Conservation (phyloP, 2,329 filamentous ascomycete species). For the Epichloe sp. region DNA sequence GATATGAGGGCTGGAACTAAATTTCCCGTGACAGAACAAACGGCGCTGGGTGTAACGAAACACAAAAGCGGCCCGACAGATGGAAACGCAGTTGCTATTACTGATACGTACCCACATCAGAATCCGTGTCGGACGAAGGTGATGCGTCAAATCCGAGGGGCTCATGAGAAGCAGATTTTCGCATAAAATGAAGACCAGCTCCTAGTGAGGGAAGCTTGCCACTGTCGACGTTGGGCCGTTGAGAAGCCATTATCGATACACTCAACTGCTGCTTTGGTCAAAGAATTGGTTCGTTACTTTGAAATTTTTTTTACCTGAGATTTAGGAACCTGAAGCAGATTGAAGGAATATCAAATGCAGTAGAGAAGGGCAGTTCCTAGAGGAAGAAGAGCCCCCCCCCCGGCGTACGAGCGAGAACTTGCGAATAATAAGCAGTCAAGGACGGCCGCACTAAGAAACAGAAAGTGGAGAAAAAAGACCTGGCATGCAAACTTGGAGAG, state of each 20-base stretch:
- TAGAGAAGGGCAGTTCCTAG: background rate
- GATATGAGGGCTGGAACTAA: background rate
- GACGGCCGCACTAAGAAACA: background rate
- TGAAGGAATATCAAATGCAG: background rate
- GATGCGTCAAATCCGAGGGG: slow-evolving; percentile 5
- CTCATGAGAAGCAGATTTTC: slow-evolving; percentile 9
- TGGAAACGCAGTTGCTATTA: background rate
- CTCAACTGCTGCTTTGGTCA: background rate
- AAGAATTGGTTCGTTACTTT: background rate
- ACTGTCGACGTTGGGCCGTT: background rate
- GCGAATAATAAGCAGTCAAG: background rate
- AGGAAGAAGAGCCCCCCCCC: background rate
- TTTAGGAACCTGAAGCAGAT: background rate
- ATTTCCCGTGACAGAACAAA: background rate
- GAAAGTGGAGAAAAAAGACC: background rate
- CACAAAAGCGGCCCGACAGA: background rate
- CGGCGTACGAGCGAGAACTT: background rate
- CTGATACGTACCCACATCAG: background rate
- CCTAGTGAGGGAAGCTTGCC: background rate
- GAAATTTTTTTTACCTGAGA: too few species aligned
- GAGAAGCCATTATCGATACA: slow-evolving; percentile 1
- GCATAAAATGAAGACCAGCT: slow-evolving; percentile 4
- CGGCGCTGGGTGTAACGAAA: background rate
- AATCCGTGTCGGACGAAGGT: slow-evolving; percentile 3
- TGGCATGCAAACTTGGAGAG: background rate